Evolutionary conservation across 2,329 filamentous ascomycete genomes (phyloP), one percentile per base, ranked within the genome.

Genomic region (Huntiella abstrusa): DNA sequence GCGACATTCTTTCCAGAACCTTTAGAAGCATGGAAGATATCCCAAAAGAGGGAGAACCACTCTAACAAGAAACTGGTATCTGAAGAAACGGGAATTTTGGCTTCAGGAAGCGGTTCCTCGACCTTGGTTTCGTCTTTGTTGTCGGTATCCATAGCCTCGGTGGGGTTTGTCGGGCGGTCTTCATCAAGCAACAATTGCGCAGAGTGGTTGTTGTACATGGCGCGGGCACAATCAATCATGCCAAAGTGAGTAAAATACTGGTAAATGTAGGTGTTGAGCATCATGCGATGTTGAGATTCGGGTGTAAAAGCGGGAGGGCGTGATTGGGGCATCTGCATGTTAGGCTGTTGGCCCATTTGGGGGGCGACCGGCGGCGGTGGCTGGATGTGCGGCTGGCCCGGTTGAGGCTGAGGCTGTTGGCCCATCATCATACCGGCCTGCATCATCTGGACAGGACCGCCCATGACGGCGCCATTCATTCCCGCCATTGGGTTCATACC

Each of bases 11-110:
- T 79, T 56, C 71, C 74, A 57, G 84, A 81, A 58, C 88, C 83
- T 16, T 43, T 43, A 5, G 48, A 49, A 47, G 85, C 84, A 57
- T 77, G 77, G 62, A 83, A 92, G 55, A 96, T 85, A 57, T 98
- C 91, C 86, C 86, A 96, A 62, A 98, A 98, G 45, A 95, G 73
- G 57, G 80, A 84, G 67, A 92, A 98, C 91, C 91, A 98, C 57
- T 96, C 91, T 54, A 85, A 81, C n/a, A 98, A 69, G 57, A 98
- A 96, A 19, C 83, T 84, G 51, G 74, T 81, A 46, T 71, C 71
- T 51, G 69, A 68, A 43, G 45, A 45, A 58, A 68, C 71, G 10
- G 78, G 76, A 4, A 85, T 67, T 52, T 76, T 77, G 10, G 85
- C 79, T 5, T 74, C 70, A 4, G 88, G 88, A 35, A 96, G 70